Conservation (phyloP, 2,329 filamentous ascomycete genomes). For the Myriosclerotinia scirpicola region DNA sequence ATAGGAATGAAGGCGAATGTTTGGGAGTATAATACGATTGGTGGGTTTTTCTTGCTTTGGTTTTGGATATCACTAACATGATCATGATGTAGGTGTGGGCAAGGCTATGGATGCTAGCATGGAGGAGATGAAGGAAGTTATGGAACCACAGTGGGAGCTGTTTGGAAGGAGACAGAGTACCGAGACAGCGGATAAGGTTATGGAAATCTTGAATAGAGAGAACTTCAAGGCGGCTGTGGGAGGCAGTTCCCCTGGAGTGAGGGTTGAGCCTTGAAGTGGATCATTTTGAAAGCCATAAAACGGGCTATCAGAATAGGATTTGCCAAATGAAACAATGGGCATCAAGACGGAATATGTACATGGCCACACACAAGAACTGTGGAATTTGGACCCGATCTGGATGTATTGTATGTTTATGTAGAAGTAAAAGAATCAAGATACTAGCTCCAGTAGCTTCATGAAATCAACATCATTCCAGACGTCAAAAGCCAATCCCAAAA, state of each 20-base stretch:
- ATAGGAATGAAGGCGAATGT: constrained; percentile 99
- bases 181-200: constrained; percentile 55
- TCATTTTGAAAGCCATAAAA: neutral
- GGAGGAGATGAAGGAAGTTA: constrained; percentile 45
- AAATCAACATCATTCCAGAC: too few species aligned
- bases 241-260: constrained; percentile 36
- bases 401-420: constrained; percentile 22
- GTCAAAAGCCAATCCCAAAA: neutral
- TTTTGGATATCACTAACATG: constrained; percentile 11
- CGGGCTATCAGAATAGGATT: neutral
- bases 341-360: constrained; percentile 13
- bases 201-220: constrained; percentile 56
- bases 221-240: constrained; percentile 43
- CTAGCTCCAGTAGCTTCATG: neutral
- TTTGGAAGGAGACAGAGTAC: constrained; percentile 54
- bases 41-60: constrained; percentile 47
- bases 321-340: neutral
- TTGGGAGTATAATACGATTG: constrained; percentile 78
- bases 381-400: neutral
- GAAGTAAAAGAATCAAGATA: constrained; percentile 11
- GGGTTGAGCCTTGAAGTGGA: constrained; percentile 11
- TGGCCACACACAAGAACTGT: constrained; percentile 10
- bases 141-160: constrained; percentile 55
- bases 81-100: constrained; percentile 46
- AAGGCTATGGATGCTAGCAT: constrained; percentile 53